A percentile compares a stretch with the other conserved stretches of the same genome.
Conservation (phyloP, 1,284 basidiomycete genomes). For the Trichosporon faecale region DNA sequence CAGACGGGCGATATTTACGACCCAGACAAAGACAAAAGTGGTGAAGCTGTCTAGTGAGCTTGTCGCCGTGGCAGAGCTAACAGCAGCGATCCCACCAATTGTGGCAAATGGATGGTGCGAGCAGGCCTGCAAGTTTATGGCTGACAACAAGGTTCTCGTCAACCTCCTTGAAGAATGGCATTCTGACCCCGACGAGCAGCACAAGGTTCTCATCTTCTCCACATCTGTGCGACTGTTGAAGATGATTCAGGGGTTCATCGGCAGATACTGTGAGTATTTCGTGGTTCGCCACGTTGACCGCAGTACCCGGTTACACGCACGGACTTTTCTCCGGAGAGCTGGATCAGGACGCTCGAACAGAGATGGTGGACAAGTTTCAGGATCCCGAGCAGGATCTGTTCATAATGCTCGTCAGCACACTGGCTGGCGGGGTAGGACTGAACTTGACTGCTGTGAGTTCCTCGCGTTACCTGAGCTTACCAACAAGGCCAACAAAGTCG, state of each 20-base stretch:
- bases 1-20: conserved; percentile 37
- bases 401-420: conserved; percentile 50
- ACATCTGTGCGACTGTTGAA: conserved; percentile 54
- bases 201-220: conserved; percentile 55
- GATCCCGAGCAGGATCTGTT: conserved; percentile 48
- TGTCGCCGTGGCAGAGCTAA: neutral
- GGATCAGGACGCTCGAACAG: conserved; percentile 46
- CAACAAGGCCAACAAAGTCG: conserved; percentile 52
- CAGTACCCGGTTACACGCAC: conserved; percentile 41
- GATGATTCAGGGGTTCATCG: conserved; percentile 53
- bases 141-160: conserved; percentile 44
- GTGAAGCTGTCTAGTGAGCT: conserved; percentile 39
- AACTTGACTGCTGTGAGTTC: conserved; percentile 47
- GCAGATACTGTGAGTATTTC: conserved; percentile 43
- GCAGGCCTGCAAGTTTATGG: too few species aligned
- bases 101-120: conserved; percentile 56
- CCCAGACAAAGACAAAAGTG: conserved; percentile 25
- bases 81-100: conserved; percentile 49
- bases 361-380: conserved; percentile 55
- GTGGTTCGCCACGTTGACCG: conserved; percentile 29
- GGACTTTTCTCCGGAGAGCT: conserved; percentile 53
- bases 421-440: conserved; percentile 47
- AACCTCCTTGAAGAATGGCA: conserved; percentile 53
- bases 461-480: neutral
- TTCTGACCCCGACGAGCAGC: conserved; percentile 46